Base-by-base conservation (phyloP, 2,329 filamentous ascomycete species). In the Teratosphaeria zuluensis region DNA sequence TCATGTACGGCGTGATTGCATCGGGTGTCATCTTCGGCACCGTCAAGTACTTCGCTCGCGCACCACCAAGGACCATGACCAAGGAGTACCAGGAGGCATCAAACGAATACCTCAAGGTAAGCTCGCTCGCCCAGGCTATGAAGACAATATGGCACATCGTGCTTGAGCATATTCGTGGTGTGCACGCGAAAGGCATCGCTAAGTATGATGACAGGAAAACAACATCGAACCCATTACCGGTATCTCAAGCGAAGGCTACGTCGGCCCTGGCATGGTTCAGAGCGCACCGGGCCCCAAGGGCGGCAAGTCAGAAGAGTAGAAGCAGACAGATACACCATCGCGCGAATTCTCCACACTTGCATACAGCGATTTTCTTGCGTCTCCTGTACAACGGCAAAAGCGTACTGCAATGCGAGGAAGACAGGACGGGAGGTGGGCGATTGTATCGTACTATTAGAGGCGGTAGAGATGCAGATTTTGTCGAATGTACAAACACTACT, bases 81-180 rank as follows among this genome's bases (percentile, higher is more conserved):
- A 89, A 90, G 82, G 94, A 99, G 79, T 97, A 89, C 85, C 90
- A 99, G 81, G 91, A 97, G 81, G 88, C 88, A 68, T 83, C 87
- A 68, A 96, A 99, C 78, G 94, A 96, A 81, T 94, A 89, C 77
- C 82, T 96, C 76, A 92, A 86, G 84, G 92, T 95, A 79, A 70
- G 85, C 78, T 48, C n/a, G n/a, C 2, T 53, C 51, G 11, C 19
- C 19, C 14, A 1, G 16, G 31, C n/a, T 12, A 11, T 24, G 8
- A 56, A 42, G 19, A 8, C 54, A 42, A 24, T 14, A 9, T 16
- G 9, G 16, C n/a, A 56, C 35, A 51, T 42, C 14, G 48, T n/a
- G n/a, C 9, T 21, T 30, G 48, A 19, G 24, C 48, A 21, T 51
- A n/a, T 21, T 52, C 55, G 11, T 16, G 51, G 7, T n/a, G 14